Base-by-base conservation (phyloP, 306 rosid species). In the Pterocarpus macrocarpus region DNA sequence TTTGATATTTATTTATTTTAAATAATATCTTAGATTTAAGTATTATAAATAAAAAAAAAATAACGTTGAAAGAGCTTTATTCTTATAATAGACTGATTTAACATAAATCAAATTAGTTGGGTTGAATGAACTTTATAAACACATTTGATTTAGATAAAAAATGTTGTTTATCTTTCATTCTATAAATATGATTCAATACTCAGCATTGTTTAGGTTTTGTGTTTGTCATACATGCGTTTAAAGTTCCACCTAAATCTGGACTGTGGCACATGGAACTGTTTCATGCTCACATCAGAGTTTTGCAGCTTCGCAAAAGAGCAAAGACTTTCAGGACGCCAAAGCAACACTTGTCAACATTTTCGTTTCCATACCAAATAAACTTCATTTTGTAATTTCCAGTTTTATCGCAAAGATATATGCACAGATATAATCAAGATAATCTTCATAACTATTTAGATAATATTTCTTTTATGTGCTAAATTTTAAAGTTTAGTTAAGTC, bases 191-290 rank as follows among this genome's bases (percentile, higher is more conserved):
- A 17, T 16, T 12, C 12, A 53, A 77, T 36, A 39, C 36, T 8
- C 16, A 6, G 9, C 38, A 57, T 69, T 78, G 7, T 16, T 79
- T 58, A 0, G 64, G 65, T 53, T 53, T 15, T 69, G 10, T 33
- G 50, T 73, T 64, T 56, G 81, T 58, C 59, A 78, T 43, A 43
- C 8, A 55, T 55, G 15, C 7, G 43, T 59, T 68, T 52, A 33
- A 75, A 32, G 71, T 49, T 36, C 61, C 78, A 76, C 57, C 82
- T 49, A 63, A 76, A 61, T 44, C 64, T 57, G 71, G 34, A 66
- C 71, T 35, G 53, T 58, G 64, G 76, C 81, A 66, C 62, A 67
- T 81, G 85, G 43, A 65, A 65, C 43, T 3, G 43, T 55, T 64
- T 16, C 55, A 17, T 47, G 33, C 64, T 70, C n/a, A 4, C 47